phyloP scores from a whole-genome alignment of 768 basidiomycete genomes.

The Hemileccinum rubropunctum region DNA sequence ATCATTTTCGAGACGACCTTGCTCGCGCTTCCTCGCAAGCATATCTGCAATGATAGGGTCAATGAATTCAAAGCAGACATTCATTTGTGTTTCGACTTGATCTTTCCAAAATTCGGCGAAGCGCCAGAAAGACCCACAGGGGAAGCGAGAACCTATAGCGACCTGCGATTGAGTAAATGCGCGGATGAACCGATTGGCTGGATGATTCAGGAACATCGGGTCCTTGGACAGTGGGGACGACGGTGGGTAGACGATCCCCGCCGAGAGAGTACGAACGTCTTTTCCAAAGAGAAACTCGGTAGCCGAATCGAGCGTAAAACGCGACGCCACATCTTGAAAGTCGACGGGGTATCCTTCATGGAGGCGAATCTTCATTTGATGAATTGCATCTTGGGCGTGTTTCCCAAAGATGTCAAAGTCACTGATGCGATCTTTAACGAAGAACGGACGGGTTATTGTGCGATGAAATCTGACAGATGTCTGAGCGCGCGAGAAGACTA shows the following conservation, averaged over 20 bases:
- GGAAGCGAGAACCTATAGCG: conserved; percentile 29
- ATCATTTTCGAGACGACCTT: too few species aligned
- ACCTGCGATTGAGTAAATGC: conserved; percentile 41
- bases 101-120: conserved; percentile 9
- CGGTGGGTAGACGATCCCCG: conserved; percentile 36
- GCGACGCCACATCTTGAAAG: conserved; percentile 41
- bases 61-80: too few species aligned
- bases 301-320: conserved; percentile 57
- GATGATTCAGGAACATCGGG: conserved; percentile 24
- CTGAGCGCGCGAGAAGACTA: neutral
- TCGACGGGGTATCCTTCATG: conserved; percentile 39
- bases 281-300: conserved; percentile 55
- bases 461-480: conserved; percentile 36
- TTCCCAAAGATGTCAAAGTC: conserved; percentile 41
- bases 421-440: conserved; percentile 36
- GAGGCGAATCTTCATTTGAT: conserved; percentile 32
- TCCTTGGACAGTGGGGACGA: conserved; percentile 22
- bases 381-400: conserved; percentile 33
- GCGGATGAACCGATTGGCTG: conserved; percentile 35
- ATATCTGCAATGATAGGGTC: too few species aligned
- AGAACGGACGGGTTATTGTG: conserved; percentile 43
- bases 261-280: conserved; percentile 36
- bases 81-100: too few species aligned
- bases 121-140: conserved; percentile 43
- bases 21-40: too few species aligned